Base-by-base conservation (phyloP, 73 alveolate genomes). In the Halteria grandinella region DNA sequence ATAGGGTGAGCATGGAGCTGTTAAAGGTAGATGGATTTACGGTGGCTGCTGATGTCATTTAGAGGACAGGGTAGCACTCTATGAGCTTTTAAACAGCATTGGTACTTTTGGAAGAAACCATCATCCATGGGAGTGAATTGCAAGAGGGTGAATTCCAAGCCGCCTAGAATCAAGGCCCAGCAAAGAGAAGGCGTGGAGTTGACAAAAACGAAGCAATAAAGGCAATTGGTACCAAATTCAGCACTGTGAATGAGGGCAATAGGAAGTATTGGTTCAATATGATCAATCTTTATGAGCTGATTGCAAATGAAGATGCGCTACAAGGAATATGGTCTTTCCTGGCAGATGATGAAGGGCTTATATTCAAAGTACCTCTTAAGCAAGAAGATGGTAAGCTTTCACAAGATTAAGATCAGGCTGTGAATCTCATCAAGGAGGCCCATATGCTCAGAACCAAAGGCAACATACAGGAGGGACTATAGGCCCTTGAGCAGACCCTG, bases 31-130 rank as follows among this genome's bases (percentile, higher is more conserved):
- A 80, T 71, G 63, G 59, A 5, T 73, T 55, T 17, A 59, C 72
- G 12, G 33, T 88, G 17, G 74, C 75, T 54, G 81, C 95, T 37
- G 88, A 93, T 60, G 62, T 81, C 14, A 83, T 93, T 50, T 55
- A 60, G 77, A 70, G 69, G 58, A 90, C 95, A 63, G 99, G 97
- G 14, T 73, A 84, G 57, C 85, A 77, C 29, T 59, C 94, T 39
- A 63, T 91, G 80, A 74, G 90, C 57, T 94, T 76, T 52, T 85
- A 94, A 72, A 94, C 95, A 43, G 91, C 97, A n/a, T 76, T 91
- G 25, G 76, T 89, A 29, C 79, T 94, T 4, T 54, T 91, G 45
- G 97, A 94, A 75, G 93, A 92, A 28, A 66, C 89, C 63, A 79
- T 94, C 0, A 43, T 79, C 0, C 47, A 45, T 28, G 63, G 62